Percentiles rank a stretch among this genome's conserved stretches.
Evolutionary conservation across 768 basidiomycete genomes (phyloP).

Genomic region (Mycena metata): DNA sequence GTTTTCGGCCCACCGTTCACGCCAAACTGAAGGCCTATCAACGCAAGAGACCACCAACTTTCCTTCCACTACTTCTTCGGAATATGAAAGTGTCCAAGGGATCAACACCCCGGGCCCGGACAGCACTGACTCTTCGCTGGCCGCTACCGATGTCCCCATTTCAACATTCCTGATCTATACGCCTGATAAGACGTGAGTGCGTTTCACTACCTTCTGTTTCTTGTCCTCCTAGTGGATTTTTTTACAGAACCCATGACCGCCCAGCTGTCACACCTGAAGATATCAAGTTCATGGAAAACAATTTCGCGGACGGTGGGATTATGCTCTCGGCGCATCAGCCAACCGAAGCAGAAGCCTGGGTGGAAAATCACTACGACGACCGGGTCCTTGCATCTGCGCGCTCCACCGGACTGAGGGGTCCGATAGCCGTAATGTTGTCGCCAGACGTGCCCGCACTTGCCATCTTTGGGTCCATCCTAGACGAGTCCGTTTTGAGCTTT

Average conservation of each 20-base stretch:
- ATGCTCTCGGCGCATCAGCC: neutral
- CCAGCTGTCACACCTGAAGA: conserved; percentile 4
- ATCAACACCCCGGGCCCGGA: neutral
- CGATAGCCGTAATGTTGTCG: conserved; percentile 19
- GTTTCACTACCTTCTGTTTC: neutral
- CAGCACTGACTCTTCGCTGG: neutral
- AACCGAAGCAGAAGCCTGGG: conserved; percentile 13
- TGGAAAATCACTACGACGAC: conserved; percentile 17
- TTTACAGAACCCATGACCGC: neutral
- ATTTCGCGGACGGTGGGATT: conserved; percentile 10
- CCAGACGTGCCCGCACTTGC: conserved; percentile 7
- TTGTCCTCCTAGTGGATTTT: neutral
- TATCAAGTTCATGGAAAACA: neutral
- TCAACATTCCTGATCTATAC: conserved; percentile 12
- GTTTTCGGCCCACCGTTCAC: neutral
- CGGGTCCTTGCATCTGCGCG: neutral
- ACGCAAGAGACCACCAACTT: neutral
- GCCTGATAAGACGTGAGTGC: conserved; percentile 3
- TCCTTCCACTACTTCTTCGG: conserved; percentile 9
- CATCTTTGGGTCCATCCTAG: conserved; percentile 16
- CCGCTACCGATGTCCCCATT: neutral
- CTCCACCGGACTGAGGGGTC: conserved; percentile 8
- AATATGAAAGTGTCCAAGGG: neutral
- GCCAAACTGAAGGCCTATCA: neutral
- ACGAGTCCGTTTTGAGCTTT: neutral